These are phyloP conservation scores for Calocera cornea DNA, from an alignment of 768 basidiomycete species.

Conservation along the genomic window DNA sequence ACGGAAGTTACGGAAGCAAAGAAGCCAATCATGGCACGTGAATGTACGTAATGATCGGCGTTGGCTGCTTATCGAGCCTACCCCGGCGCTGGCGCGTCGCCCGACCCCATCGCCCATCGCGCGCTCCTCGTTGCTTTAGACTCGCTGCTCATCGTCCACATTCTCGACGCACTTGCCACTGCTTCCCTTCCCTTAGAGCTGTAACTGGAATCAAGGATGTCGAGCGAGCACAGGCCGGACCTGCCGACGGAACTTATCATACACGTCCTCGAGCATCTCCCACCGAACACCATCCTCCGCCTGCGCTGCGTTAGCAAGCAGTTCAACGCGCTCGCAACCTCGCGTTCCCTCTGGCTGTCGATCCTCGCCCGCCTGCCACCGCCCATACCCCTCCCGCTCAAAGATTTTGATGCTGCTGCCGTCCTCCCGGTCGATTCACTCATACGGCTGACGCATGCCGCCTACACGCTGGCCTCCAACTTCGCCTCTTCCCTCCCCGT, in stretches of 20 bases:
- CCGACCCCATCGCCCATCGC: not conserved
- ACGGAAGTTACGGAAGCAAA: not conserved
- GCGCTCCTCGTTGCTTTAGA: too few species aligned
- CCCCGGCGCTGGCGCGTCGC: not conserved
- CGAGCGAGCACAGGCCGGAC: not conserved
- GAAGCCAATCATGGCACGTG: not conserved
- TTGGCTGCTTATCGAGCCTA: not conserved
- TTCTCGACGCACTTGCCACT: too few species aligned
- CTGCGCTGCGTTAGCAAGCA: constrained; percentile 1
- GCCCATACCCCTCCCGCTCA: not conserved
- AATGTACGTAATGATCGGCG: not conserved
- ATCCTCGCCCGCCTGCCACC: not conserved
- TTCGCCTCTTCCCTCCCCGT: not conserved
- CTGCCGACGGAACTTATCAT: not conserved
- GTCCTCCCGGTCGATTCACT: not conserved
- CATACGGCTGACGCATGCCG: not conserved
- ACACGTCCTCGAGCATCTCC: not conserved
- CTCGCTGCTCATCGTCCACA: too few species aligned
- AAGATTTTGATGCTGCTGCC: not conserved
- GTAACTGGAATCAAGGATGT: too few species aligned
- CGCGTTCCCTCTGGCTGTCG: not conserved
- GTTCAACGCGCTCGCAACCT: constrained; percentile 1
- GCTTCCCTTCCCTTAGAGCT: too few species aligned
- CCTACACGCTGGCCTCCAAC: not conserved
- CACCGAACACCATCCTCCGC: not conserved